Percentiles rank a stretch among this genome's conserved stretches.
These are phyloP conservation scores for Boletus rubropictus DNA, from an alignment of 768 basidiomycete species.

Conservation along the genomic window DNA sequence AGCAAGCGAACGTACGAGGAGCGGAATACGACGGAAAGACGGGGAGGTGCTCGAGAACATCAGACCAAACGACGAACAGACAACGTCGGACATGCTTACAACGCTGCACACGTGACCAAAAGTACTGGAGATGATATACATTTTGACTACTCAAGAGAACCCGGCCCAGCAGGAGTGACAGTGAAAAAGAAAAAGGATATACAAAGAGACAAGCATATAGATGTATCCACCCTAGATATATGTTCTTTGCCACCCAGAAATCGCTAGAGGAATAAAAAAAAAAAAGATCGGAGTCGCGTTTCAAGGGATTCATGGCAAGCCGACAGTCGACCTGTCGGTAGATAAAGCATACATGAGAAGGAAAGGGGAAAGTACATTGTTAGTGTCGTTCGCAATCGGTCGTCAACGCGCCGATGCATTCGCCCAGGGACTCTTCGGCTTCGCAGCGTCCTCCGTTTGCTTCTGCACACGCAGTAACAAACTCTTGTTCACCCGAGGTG, in stretches of 20 bases:
- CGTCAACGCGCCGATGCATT: slow-evolving; percentile 26
- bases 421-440: slow-evolving; percentile 31
- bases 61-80: slow-evolving; percentile 13
- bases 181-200: slow-evolving; percentile 1
- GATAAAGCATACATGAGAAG: slow-evolving; percentile 16
- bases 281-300: slow-evolving; percentile 17
- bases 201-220: slow-evolving; percentile 11
- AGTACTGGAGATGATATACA: background rate
- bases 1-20: slow-evolving; percentile 18
- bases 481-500: slow-evolving; percentile 68
- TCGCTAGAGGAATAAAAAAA: slow-evolving; percentile 11
- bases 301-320: slow-evolving; percentile 8
- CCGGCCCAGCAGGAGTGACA: slow-evolving; percentile 16
- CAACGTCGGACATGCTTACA: background rate
- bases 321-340: slow-evolving; percentile 8
- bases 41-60: slow-evolving; percentile 22
- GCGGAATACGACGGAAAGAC: slow-evolving; percentile 11
- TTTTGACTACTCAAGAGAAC: background rate
- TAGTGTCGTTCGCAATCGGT: background rate
- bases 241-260: slow-evolving; percentile 14
- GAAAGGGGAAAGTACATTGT: background rate
- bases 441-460: slow-evolving; percentile 37
- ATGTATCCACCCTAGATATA: slow-evolving; percentile 7
- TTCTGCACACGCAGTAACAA: slow-evolving; percentile 68
- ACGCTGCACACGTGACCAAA: slow-evolving; percentile 10